Evolutionary conservation across 1,139 yeast species (phyloP).

Genomic region (Suhomyces bokatorum): DNA sequence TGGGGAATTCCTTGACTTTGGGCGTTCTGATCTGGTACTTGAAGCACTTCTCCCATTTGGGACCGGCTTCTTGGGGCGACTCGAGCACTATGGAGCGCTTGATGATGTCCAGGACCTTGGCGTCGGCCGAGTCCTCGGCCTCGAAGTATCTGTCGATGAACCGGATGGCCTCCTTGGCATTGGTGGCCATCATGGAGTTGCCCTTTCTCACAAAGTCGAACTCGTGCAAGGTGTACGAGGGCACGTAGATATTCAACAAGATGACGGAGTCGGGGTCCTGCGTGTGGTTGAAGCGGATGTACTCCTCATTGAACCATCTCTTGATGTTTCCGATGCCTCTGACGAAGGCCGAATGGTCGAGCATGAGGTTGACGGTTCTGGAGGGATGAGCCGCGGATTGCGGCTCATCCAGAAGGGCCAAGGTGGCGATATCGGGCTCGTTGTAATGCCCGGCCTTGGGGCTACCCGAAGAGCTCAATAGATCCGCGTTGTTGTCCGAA

Average conservation of each 20-base stretch:
- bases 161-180: constrained; percentile 57
- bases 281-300: constrained; percentile 27
- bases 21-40: constrained; percentile 50
- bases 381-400: background rate
- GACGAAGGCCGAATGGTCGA: constrained; percentile 60
- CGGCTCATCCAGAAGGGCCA: background rate
- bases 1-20: constrained; percentile 47
- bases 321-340: constrained; percentile 62
- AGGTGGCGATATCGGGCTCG: background rate
- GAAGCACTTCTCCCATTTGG: constrained; percentile 50
- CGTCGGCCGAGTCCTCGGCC: constrained; percentile 15
- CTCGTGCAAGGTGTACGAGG: constrained; percentile 57
- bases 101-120: constrained; percentile 14
- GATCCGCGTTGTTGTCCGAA: constrained; percentile 6
- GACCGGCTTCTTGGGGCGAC: constrained; percentile 44
- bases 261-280: constrained; percentile 19
- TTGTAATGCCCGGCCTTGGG: background rate
- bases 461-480: background rate
- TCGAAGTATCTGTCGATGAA: constrained; percentile 50
- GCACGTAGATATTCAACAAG: constrained; percentile 41
- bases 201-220: constrained; percentile 57
- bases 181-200: constrained; percentile 52
- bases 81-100: constrained; percentile 25
- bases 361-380: constrained; percentile 38
- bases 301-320: constrained; percentile 51